Evolutionary conservation across 139 green algal genomes (phyloP).

Genomic region (Dunaliella primolecta): DNA sequence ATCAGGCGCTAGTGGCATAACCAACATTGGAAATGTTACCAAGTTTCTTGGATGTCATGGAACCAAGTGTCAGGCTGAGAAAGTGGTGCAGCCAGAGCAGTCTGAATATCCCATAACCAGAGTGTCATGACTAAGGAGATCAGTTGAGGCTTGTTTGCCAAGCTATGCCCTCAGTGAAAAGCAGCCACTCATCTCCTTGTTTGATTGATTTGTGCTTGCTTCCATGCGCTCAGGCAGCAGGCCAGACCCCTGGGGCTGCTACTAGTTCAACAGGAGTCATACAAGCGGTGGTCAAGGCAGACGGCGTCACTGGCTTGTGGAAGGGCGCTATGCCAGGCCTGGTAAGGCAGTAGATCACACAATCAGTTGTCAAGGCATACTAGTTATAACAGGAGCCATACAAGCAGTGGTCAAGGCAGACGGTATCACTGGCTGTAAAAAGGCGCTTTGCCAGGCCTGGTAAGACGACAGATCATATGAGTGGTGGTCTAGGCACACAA

Average conservation of each 20-base stretch:
- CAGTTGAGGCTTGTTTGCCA: too few species aligned
- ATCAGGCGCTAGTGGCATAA: too few species aligned
- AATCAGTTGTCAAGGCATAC: not conserved
- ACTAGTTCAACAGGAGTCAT: constrained; percentile 39
- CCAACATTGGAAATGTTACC: too few species aligned
- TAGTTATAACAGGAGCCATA: constrained; percentile 45
- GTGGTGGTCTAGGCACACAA: not conserved
- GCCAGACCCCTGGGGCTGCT: constrained; percentile 1
- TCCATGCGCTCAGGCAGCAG: constrained; percentile 13
- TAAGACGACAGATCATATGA: constrained; percentile 24
- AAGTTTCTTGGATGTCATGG: too few species aligned
- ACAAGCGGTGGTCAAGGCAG: constrained; percentile 39
- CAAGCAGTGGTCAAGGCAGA: constrained; percentile 47
- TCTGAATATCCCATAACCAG: too few species aligned
- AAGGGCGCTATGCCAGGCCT: constrained; percentile 69
- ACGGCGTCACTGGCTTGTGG: constrained; percentile 78
- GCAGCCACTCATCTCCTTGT: too few species aligned
- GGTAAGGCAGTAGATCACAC: constrained; percentile 36
- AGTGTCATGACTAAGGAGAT: too few species aligned
- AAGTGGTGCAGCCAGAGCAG: too few species aligned
- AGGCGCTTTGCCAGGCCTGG: constrained; percentile 69
- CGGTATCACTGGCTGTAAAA: constrained; percentile 73
- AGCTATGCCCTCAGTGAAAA: too few species aligned
- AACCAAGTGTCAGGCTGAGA: too few species aligned
- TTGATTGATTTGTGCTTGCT: too few species aligned